Evolutionary conservation across 192 early-diverging fungal species (phyloP).

Genomic region (Funneliformis geosporum): DNA sequence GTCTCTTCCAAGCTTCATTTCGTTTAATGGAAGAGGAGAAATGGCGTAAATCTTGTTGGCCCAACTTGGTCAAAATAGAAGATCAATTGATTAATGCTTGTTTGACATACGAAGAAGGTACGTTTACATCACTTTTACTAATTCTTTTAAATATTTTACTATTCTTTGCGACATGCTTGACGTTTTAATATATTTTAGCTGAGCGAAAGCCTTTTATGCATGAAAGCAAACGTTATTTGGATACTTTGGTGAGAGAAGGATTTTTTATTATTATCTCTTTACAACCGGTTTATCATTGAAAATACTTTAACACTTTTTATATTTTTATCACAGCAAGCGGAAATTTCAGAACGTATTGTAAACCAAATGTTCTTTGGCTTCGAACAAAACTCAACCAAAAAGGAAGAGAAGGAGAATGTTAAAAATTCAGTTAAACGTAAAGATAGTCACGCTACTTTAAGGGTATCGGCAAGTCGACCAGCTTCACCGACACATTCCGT

Average conservation of each 20-base stretch:
- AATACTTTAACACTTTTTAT: not conserved
- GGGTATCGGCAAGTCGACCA: constrained; percentile 1
- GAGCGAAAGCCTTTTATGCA: constrained; percentile 37
- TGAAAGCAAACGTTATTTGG: constrained; percentile 29
- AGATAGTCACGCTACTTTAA: not conserved
- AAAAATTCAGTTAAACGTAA: not conserved
- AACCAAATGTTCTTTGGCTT: constrained; percentile 37
- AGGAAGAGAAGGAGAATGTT: not conserved
- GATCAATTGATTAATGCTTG: constrained; percentile 53
- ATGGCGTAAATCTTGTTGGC: constrained; percentile 76
- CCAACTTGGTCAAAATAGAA: constrained; percentile 70
- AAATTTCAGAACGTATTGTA: constrained; percentile 32
- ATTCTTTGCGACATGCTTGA: not conserved
- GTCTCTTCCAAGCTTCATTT: constrained; percentile 75
- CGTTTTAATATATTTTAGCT: not conserved
- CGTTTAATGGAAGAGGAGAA: constrained; percentile 81
- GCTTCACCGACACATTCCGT: constrained; percentile 3
- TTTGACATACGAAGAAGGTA: constrained; percentile 57
- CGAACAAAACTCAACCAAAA: not conserved
- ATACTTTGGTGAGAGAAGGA: constrained; percentile 7
- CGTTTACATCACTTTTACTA: not conserved
- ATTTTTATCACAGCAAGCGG: constrained; percentile 12
- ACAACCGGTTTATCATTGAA: no score
- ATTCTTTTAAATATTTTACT: not conserved
- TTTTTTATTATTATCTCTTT: not conserved